Base-by-base conservation (phyloP, 148 eudicot genomes). In the Rhododendron henanense region DNA sequence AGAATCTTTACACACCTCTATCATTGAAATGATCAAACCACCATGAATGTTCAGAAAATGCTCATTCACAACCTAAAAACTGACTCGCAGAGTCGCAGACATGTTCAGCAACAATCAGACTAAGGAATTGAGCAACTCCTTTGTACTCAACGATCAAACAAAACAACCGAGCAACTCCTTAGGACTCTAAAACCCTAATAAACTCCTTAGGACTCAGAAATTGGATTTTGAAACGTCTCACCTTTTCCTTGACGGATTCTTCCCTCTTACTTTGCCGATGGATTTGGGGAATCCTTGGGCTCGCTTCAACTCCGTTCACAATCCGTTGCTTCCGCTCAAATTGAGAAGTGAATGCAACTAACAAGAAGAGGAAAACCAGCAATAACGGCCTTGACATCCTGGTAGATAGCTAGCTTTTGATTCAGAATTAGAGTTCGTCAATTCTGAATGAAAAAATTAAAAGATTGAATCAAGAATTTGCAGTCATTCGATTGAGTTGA, bases 181-280 rank as follows among this genome's bases (percentile, higher is more conserved):
- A 50, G 41, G 41, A 39, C 41, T 39, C 6, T 39, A 39, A 39
- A 39, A 39, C 41, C 41, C 41, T 39, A 39, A 41, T 39, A 39
- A 41, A 41, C 7, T 41, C 44, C 44, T 41, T 5, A 5, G 37
- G 37, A 48, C n/a, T 78, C 25, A 10, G 18, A 25, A 78, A 78
- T 21, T 2, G 41, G 28, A 45, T 81, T 1, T 33, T 18, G 23
- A 41, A 41, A 82, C 39, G 33, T 19, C 84, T 35, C 48, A 88
- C 89, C 48, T 88, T 88, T 84, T 85, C 89, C 79, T 88, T 88
- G 79, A 88, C 73, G 31, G 61, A 59, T 81, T 88, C 87, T 65
- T 88, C 85, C 83, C 85, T 77, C 65, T 5, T 87, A 82, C 78
- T 65, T 23, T 57, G 87, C 85, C 67, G 79, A 77, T 74, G 84